phyloP scores from a whole-genome alignment of 2,329 filamentous ascomycete genomes.

The Eutypa lata region DNA sequence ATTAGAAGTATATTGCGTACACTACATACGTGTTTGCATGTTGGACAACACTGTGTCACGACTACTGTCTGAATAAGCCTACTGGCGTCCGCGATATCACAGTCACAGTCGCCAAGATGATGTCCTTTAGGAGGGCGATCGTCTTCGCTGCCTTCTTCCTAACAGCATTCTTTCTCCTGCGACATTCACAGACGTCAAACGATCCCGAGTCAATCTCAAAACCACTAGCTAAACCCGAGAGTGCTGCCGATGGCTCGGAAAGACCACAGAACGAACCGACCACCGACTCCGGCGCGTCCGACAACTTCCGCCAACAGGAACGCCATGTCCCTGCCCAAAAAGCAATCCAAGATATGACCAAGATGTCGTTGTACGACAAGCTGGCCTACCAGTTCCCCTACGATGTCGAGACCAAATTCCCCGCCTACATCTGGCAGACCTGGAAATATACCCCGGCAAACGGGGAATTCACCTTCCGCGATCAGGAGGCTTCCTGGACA shows the following conservation, averaged over 20 bases:
- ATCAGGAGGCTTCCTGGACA: slow-evolving; percentile 86
- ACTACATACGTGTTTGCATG: too few species aligned
- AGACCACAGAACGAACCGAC: slow-evolving; percentile 15
- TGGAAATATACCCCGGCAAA: slow-evolving; percentile 87
- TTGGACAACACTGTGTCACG: neutral
- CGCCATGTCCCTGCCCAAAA: slow-evolving; percentile 52
- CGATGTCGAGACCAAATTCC: slow-evolving; percentile 83
- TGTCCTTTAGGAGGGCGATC: slow-evolving; percentile 31
- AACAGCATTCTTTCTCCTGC: slow-evolving; percentile 30
- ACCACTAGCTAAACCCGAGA: slow-evolving; percentile 22
- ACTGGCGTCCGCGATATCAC: neutral
- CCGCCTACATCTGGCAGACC: slow-evolving; percentile 98
- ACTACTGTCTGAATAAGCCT: neutral
- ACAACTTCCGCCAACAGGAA: slow-evolving; percentile 10
- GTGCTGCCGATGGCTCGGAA: slow-evolving; percentile 9
- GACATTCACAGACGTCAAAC: slow-evolving; percentile 27
- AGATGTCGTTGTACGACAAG: slow-evolving; percentile 72
- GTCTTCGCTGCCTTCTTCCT: slow-evolving; percentile 30
- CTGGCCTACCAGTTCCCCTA: slow-evolving; percentile 93
- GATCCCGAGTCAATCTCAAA: slow-evolving; percentile 21
- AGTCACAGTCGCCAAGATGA: slow-evolving; percentile 23
- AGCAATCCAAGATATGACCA: slow-evolving; percentile 65
- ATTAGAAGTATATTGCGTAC: too few species aligned
- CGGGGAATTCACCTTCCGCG: slow-evolving; percentile 74
- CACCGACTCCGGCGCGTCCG: slow-evolving; percentile 15